Conservation (phyloP, 495 filamentous ascomycete genomes). For the Penicillium pancosmium region DNA sequence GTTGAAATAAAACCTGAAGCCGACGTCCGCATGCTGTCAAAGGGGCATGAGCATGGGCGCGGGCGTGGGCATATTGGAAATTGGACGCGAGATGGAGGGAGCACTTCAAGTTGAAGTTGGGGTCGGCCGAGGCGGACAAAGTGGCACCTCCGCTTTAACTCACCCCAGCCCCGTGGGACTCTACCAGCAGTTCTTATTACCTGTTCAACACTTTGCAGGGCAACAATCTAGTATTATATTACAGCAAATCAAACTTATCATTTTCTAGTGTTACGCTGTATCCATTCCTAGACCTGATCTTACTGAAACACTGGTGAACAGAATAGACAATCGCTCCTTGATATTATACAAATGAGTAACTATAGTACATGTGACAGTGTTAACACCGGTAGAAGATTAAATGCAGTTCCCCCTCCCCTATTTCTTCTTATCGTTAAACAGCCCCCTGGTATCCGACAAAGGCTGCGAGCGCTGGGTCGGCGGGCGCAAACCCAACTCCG, state of each 20-base stretch:
- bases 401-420: neutral
- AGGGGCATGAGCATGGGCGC: conserved; percentile 8
- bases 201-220: neutral
- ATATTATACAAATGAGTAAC: neutral
- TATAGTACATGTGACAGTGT: neutral
- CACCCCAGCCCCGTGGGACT: too few relatives aligned
- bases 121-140: conserved; percentile 21
- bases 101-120: neutral
- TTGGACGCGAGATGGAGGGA: conserved; percentile 11
- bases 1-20: conserved; percentile 14
- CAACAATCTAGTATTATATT: neutral
- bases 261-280: too few relatives aligned
- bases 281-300: too few relatives aligned
- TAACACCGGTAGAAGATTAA: too few relatives aligned
- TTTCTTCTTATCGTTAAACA: conserved; percentile 31
- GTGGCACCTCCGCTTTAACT: neutral
- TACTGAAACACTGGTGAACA: too few relatives aligned
- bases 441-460: conserved; percentile 26
- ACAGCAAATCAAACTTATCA: too few relatives aligned
- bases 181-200: too few relatives aligned
- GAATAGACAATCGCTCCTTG: neutral
- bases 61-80: conserved; percentile 29
- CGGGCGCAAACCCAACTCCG: conserved; percentile 68
- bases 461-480: conserved; percentile 28
- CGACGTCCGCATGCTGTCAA: conserved; percentile 35